Percentiles rank a stretch among this genome's conserved stretches.
phyloP scores from a whole-genome alignment of 2,329 filamentous ascomycete genomes.

The Paramyrothecium roridum region DNA sequence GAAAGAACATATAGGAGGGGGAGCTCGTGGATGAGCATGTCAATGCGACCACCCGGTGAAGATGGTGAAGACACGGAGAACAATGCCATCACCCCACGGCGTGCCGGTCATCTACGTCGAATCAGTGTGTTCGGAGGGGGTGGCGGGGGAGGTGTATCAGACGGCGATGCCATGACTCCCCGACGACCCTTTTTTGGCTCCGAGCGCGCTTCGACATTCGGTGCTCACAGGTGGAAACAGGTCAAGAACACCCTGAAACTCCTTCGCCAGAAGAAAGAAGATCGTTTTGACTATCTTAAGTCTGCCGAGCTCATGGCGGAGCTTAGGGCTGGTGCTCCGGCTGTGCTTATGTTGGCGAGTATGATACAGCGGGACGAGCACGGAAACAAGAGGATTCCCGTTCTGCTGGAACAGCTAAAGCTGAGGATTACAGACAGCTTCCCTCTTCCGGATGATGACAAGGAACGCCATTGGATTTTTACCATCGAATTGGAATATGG shows the following conservation, averaged over 20 bases:
- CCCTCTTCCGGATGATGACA: constrained; percentile 61
- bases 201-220: constrained; percentile 69
- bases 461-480: constrained; percentile 77
- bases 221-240: constrained; percentile 85
- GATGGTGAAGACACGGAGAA: constrained; percentile 50
- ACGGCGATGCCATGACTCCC: constrained; percentile 57
- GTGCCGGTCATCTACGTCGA: constrained; percentile 62
- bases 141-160: constrained; percentile 61
- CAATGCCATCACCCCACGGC: constrained; percentile 43
- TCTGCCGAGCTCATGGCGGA: constrained; percentile 96
- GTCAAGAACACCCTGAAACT: constrained; percentile 85
- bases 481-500: constrained; percentile 94
- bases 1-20: constrained; percentile 52
- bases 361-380: constrained; percentile 98
- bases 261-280: constrained; percentile 77
- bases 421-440: constrained; percentile 79
- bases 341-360: constrained; percentile 89
- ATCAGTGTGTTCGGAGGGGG: constrained; percentile 60
- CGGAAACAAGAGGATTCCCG: constrained; percentile 89
- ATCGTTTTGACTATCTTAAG: constrained; percentile 89
- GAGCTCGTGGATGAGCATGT: constrained; percentile 53
- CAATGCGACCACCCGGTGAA: constrained; percentile 45
- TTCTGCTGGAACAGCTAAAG: constrained; percentile 92
- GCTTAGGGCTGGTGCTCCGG: constrained; percentile 85
- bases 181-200: constrained; percentile 56